A percentile compares a stretch with the other conserved stretches of the same genome.
Conservation (phyloP, 306 rosid genomes). For the Trichosanthes cucumerina region DNA sequence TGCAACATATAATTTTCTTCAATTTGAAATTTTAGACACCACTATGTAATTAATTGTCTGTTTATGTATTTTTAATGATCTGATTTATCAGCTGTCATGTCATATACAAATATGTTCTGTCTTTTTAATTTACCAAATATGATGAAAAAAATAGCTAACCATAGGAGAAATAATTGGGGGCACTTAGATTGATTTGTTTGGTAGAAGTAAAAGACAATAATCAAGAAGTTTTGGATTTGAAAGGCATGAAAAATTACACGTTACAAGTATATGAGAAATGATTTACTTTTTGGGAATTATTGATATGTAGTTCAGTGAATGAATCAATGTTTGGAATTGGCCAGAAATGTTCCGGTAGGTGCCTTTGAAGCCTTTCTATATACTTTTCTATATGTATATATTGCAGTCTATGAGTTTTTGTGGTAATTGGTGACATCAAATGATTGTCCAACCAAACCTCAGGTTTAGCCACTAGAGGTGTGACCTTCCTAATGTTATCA, state of each 20-base stretch:
- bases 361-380: no score
- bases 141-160: background rate
- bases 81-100: background rate
- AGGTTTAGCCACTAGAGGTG: background rate
- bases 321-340: background rate
- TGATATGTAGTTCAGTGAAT: background rate
- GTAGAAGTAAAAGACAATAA: background rate
- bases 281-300: background rate
- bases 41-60: background rate
- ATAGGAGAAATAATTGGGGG: background rate
- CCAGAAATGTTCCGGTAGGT: no score
- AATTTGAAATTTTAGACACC: background rate
- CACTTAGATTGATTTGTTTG: background rate
- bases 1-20: background rate
- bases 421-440: no score
- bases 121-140: background rate
- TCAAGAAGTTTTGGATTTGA: background rate
- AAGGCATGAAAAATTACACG: background rate
- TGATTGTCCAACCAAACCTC: background rate
- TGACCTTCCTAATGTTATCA: background rate
- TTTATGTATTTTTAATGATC: background rate
- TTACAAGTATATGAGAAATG: background rate
- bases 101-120: background rate
- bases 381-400: no score
- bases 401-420: no score